These are phyloP conservation scores for Tirmania nivea DNA, from an alignment of 495 filamentous ascomycete genomes.

Conservation along the genomic window DNA sequence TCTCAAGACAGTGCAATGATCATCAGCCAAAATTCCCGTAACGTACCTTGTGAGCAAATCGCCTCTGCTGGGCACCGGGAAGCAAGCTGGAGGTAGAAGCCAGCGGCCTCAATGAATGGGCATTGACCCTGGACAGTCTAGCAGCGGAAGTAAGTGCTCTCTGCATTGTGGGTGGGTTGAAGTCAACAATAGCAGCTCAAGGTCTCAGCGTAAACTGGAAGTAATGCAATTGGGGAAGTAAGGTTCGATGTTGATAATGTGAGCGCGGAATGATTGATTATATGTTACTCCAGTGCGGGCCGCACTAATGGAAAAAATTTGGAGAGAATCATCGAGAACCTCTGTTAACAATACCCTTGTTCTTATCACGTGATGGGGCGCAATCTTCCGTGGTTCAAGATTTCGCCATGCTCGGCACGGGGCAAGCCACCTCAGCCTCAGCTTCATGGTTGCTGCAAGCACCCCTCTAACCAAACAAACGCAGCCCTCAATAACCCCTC, in stretches of 20 bases:
- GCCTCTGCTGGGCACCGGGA: conserved; percentile 11
- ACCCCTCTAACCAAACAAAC: no score
- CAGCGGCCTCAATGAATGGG: conserved; percentile 6
- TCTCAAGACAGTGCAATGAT: neutral
- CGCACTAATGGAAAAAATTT: no score
- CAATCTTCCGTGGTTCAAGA: no score
- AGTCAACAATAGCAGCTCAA: neutral
- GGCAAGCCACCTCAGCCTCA: no score
- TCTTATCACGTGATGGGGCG: no score
- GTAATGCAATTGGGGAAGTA: neutral
- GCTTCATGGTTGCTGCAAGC: no score
- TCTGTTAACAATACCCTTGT: no score
- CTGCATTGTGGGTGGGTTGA: conserved; percentile 16
- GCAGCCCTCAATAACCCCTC: no score
- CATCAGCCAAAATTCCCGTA: neutral
- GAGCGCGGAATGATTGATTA: neutral
- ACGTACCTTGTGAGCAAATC: conserved; percentile 20
- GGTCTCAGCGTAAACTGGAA: neutral
- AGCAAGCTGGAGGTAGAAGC: conserved; percentile 4
- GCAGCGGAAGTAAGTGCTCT: conserved; percentile 16
- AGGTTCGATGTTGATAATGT: neutral
- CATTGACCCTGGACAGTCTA: conserved; percentile 9
- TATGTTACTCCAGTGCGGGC: no score
- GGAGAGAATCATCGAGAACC: no score
- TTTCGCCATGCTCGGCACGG: no score